These are phyloP conservation scores for Spathaspora passalidarum DNA, from an alignment of 805 yeast genomes.

Conservation along the genomic window DNA sequence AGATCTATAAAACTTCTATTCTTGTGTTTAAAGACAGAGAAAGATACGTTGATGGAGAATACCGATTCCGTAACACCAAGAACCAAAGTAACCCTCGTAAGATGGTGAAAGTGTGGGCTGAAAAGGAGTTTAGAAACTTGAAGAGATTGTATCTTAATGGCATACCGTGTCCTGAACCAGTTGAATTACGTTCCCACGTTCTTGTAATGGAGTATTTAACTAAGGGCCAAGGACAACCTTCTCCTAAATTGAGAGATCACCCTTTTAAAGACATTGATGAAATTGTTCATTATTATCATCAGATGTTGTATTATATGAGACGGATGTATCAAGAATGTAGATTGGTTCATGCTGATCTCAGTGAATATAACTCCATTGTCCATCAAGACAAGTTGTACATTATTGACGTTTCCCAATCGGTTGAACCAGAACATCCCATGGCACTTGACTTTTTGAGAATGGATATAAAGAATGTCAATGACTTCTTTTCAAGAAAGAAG, in stretches of 20 bases:
- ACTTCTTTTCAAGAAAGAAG: slow-evolving; percentile 70
- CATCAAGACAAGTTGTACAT: slow-evolving; percentile 77
- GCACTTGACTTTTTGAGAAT: slow-evolving; percentile 90
- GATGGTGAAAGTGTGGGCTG: slow-evolving; percentile 98
- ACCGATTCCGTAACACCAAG: slow-evolving; percentile 81
- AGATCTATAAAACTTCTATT: slow-evolving; percentile 94
- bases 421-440: slow-evolving; percentile 98
- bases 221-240: slow-evolving; percentile 80
- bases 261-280: slow-evolving; percentile 67
- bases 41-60: slow-evolving; percentile 94
- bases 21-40: slow-evolving; percentile 96
- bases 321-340: slow-evolving; percentile 84
- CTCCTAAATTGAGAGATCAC: slow-evolving; percentile 87
- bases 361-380: slow-evolving; percentile 90
- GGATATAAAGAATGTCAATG: slow-evolving; percentile 96
- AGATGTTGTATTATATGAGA: slow-evolving; percentile 81
- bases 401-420: slow-evolving; percentile 95
- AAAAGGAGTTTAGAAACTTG: slow-evolving; percentile 90
- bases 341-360: slow-evolving; percentile 92
- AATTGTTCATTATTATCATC: slow-evolving; percentile 64
- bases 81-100: slow-evolving; percentile 90
- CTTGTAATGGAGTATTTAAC: slow-evolving; percentile 89
- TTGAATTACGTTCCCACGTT: slow-evolving; percentile 85
- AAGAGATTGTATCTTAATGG: slow-evolving; percentile 76
- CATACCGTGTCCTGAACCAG: slow-evolving; percentile 91